Base-by-base conservation (phyloP, 2,329 filamentous ascomycete species). In the Epichloe hybrida region DNA sequence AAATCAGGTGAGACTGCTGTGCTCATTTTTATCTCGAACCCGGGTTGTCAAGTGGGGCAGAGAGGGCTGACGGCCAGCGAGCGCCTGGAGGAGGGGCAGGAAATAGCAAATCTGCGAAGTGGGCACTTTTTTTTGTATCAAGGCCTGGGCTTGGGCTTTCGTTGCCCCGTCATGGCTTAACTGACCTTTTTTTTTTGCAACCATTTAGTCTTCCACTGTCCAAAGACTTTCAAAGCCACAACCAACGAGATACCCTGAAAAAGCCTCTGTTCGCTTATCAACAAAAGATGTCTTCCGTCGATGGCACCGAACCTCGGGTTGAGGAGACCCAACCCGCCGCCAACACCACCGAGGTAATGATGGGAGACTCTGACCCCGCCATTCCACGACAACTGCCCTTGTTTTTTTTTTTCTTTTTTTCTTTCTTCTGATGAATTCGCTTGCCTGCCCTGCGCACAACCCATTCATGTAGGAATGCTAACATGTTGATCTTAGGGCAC, bases 261-360 rank as follows among this genome's bases (percentile, higher is more conserved):
- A n/a, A 27, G 13, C 13, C 17, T 34, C 8, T 13, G 38, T 37
- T 42, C 12, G 40, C 46, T 31, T 43, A 6, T n/a, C 46, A 31
- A 20, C 13, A 58, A 72, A 63, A 44, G n/a, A 76, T 76, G 74
- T 74, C 69, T 66, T 64, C 71, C 54, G 62, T 69, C 57, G 72
- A 76, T 58, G 70, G 69, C 57, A 71, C 72, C 59, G 75, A 79
- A 60, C 70, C 75, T 61, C 78, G 78, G 74, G 71, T 72, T 65
- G 71, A 72, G 61, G 71, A 71, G 69, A 70, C 69, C 47, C 51
- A 54, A 52, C 40, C 52, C 35, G 53, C 57, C 50, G 53, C 57
- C 50, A 62, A 59, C 56, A 57, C 58, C 55, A 53, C 56, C 52
- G 57, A 61, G 60, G 61, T 63, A 62, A 53, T 55, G 47, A 53